phyloP scores from a whole-genome alignment of 495 filamentous ascomycete species.

The Lasiosphaeriaceae sp. region DNA sequence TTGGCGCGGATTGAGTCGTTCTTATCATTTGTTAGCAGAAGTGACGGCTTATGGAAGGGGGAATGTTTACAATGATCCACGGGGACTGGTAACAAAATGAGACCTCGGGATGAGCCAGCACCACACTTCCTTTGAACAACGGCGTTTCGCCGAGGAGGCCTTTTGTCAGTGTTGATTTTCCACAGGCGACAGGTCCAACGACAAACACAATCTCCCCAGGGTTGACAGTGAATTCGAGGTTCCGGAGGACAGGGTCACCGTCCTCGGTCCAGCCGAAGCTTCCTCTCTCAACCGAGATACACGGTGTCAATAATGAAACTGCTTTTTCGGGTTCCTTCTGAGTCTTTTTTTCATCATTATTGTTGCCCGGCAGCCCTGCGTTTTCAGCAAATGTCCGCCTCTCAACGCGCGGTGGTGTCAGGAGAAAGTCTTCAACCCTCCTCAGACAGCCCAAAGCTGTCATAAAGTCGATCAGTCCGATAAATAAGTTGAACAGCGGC shows the following conservation, averaged over 20 bases:
- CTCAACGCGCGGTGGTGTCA: conserved; percentile 5
- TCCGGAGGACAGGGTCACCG: neutral
- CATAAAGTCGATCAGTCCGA: conserved; percentile 3
- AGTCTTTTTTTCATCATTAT: neutral
- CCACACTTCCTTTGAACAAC: conserved; percentile 27
- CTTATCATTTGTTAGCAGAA: neutral
- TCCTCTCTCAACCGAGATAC: neutral
- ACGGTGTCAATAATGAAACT: neutral
- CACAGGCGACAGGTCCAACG: conserved; percentile 32
- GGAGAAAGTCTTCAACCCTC: conserved; percentile 5
- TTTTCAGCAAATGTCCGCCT: neutral
- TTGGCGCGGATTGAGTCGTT: conserved; percentile 33
- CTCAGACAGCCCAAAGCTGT: neutral
- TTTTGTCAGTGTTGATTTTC: conserved; percentile 33
- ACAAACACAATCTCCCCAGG: conserved; percentile 16
- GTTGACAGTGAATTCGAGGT: neutral
- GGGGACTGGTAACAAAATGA: conserved; percentile 36
- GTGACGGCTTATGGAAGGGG: neutral
- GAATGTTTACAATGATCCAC: conserved; percentile 25
- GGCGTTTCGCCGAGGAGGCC: conserved; percentile 24
- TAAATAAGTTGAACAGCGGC: conserved; percentile 8
- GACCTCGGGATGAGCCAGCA: conserved; percentile 2
- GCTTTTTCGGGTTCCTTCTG: neutral
- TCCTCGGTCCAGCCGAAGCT: neutral
- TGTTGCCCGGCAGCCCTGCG: neutral